Percentiles rank a stretch among this genome's conserved stretches.
phyloP scores from a whole-genome alignment of 2,329 filamentous ascomycete species.

The Alternaria hordeiaustralica region DNA sequence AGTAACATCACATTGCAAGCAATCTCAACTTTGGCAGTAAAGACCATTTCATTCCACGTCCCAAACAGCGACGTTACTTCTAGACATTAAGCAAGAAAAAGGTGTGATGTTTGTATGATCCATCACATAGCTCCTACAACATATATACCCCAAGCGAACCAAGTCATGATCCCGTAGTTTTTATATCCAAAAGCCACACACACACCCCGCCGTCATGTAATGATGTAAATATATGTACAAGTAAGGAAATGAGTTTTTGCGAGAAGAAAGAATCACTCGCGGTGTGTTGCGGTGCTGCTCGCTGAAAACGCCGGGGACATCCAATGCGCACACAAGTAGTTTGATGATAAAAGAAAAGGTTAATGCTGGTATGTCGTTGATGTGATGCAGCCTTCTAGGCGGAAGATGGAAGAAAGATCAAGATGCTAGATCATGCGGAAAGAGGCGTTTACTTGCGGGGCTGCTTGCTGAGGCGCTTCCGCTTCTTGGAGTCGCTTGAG shows the following conservation, averaged over 20 bases:
- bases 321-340: conserved; percentile 5
- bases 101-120: conserved; percentile 1
- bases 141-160: conserved; percentile 8
- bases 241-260: conserved; percentile 4
- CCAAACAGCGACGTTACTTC: neutral
- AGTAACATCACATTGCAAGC: neutral
- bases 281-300: neutral
- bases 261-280: neutral
- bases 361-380: neutral
- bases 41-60: conserved; percentile 6
- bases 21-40: neutral
- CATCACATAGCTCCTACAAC: conserved; percentile 5
- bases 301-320: conserved; percentile 4
- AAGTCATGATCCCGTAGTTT: conserved; percentile 20
- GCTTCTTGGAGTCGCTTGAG: conserved; percentile 44
- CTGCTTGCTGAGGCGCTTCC: conserved; percentile 47
- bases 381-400: neutral
- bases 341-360: neutral
- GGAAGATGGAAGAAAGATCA: conserved; percentile 7
- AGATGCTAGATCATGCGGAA: conserved; percentile 2
- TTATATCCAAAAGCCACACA: neutral
- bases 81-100: conserved; percentile 13
- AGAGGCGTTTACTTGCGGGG: conserved; percentile 27
- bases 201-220: conserved; percentile 6
- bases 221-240: conserved; percentile 21